These are phyloP conservation scores for Xylaria castorea DNA, from an alignment of 495 filamentous ascomycete genomes.

Conservation along the genomic window DNA sequence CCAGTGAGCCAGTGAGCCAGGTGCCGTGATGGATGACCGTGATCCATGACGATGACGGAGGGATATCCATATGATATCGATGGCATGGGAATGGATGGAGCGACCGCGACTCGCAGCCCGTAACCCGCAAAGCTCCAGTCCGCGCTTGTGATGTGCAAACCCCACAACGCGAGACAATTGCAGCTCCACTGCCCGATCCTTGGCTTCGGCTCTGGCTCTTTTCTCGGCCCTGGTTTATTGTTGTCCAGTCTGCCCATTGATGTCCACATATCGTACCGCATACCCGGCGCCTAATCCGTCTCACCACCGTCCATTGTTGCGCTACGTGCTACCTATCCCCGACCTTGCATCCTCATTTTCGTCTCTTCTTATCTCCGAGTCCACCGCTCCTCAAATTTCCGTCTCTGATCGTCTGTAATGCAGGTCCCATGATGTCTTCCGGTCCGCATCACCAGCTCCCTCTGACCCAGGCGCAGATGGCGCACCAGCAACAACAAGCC, in stretches of 20 bases:
- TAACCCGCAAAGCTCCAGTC: conserved; percentile 6
- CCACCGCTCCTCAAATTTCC: not conserved
- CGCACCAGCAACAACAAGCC: conserved; percentile 62
- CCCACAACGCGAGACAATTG: conserved; percentile 29
- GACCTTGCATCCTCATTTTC: conserved; percentile 2
- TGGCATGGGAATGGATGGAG: too few relatives aligned
- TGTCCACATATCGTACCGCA: conserved; percentile 19
- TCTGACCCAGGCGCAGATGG: conserved; percentile 59
- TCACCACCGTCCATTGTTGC: conserved; percentile 15
- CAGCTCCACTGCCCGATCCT: conserved; percentile 28
- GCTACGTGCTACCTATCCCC: conserved; percentile 10
- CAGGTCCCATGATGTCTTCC: conserved; percentile 65
- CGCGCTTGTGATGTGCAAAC: conserved; percentile 27
- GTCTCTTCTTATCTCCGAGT: conserved; percentile 14
- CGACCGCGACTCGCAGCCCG: conserved; percentile 15
- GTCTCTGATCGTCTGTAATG: conserved; percentile 42
- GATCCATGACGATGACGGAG: not conserved
- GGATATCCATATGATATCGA: not conserved
- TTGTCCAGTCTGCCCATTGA: conserved; percentile 13
- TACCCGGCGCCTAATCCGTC: conserved; percentile 8
- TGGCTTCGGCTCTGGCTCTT: conserved; percentile 21
- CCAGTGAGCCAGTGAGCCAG: not conserved
- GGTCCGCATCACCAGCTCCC: conserved; percentile 55
- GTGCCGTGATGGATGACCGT: not conserved
- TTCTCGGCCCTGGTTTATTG: conserved; percentile 15